These are phyloP conservation scores for Fusarium caatingaense DNA, from an alignment of 2,329 filamentous ascomycete genomes.

Conservation along the genomic window DNA sequence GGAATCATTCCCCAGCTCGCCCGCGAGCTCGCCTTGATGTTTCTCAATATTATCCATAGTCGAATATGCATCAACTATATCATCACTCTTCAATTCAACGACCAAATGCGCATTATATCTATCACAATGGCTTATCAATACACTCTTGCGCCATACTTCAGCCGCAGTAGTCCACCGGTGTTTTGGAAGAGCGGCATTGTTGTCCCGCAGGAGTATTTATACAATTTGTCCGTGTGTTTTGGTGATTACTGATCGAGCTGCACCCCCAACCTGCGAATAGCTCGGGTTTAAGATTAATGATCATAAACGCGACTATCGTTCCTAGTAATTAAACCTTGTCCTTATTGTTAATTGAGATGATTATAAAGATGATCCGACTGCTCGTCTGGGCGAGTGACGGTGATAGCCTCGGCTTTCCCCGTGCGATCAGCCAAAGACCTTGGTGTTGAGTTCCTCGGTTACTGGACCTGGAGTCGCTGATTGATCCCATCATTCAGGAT, in stretches of 20 bases:
- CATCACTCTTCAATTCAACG: neutral
- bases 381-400: rapidly evolving
- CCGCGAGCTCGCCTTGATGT: constrained; percentile 3
- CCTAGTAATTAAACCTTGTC: neutral
- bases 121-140: neutral
- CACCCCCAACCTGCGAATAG: neutral
- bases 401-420: neutral
- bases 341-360: neutral
- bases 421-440: neutral
- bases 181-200: neutral
- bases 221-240: neutral
- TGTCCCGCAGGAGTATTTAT: constrained; percentile 4
- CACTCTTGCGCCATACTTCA: neutral
- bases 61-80: neutral
- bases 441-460: neutral
- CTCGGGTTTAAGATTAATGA: constrained; percentile 25
- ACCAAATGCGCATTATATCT: neutral
- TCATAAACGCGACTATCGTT: neutral
- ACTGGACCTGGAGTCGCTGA: rapidly evolving
- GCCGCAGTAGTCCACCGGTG: neutral
- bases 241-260: constrained; percentile 33
- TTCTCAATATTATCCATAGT: constrained; percentile 20
- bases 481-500: neutral
- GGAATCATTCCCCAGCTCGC: constrained; percentile 22
- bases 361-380: neutral